Evolutionary conservation across 2,329 filamentous ascomycete species (phyloP), one percentile per base, ranked within the genome.

Genomic region (Cladosporium phlei): DNA sequence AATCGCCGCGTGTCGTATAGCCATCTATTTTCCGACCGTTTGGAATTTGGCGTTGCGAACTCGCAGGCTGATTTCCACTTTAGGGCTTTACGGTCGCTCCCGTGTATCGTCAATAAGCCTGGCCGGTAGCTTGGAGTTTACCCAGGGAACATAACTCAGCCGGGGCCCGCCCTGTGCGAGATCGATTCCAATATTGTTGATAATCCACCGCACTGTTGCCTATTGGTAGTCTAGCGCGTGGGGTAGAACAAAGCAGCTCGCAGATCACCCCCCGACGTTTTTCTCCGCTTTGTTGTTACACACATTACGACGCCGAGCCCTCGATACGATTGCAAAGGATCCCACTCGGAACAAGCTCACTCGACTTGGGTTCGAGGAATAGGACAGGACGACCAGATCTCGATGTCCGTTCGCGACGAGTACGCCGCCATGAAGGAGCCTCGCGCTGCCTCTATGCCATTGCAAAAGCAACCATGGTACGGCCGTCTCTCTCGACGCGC

Each of bases 391-490:
- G n/a, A n/a, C n/a, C 35, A 30, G 25, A 29, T 40, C 28, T 14
- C 29, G 12, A 45, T 37, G 32, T 35, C 42, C 12, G 30, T 29
- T 45, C 42, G 25, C 24, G 24, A 45, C 20, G 32, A 27, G 22
- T 45, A 37, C 21, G 22, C 30, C 20, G 30, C 35, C 10, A 47
- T 47, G 45, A 40, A 47, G 20, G 45, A 40, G 17, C 37, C 38
- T 35, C 28, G 37, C 28, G 45, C 21, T 20, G 37, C 21, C 16
- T 11, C 28, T 22, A 39, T 27, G 22, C 35, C 35, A 11, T 28
- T 33, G 29, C 37, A 25, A 27, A 24, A n/a, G 19, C 21, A 12
- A 20, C 33, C 33, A 25, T 33, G 33, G 25, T 32, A 37, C 29
- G 21, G 35, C 21, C 45, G 45, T 5, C 44, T 48, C 12, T 43